These are phyloP conservation scores for Trifolium dubium DNA, from an alignment of 306 rosid genomes.

Conservation along the genomic window DNA sequence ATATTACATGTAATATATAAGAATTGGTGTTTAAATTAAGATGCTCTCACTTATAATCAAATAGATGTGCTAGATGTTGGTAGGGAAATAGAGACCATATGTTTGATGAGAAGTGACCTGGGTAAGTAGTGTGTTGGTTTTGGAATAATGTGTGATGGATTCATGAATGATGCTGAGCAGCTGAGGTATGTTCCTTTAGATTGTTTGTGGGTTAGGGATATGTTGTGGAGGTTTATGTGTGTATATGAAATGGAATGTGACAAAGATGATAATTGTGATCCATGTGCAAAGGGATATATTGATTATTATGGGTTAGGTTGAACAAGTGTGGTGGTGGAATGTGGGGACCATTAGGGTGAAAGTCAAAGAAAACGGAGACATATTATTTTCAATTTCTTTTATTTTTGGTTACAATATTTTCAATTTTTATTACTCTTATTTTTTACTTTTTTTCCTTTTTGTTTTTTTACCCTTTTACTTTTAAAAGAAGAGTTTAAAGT, in stretches of 20 bases:
- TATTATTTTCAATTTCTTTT: background rate
- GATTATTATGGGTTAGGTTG: slow-evolving; percentile 26
- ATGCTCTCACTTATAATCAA: no score
- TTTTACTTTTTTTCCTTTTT: no score
- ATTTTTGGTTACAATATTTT: no score
- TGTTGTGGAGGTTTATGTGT: slow-evolving; percentile 4
- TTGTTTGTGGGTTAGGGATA: slow-evolving; percentile 11
- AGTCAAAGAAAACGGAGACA: slow-evolving; percentile 57
- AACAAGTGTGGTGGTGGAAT: slow-evolving; percentile 24
- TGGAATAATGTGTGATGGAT: background rate
- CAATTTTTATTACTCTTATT: no score
- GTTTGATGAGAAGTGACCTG: background rate
- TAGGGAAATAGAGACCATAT: slow-evolving; percentile 36
- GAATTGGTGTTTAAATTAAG: no score
- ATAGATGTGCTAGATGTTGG: slow-evolving; percentile 29
- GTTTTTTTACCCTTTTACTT: no score
- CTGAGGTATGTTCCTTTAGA: background rate
- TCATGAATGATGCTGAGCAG: background rate
- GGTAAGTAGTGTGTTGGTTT: background rate
- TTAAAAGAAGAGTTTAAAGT: no score
- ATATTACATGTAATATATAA: no score
- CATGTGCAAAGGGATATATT: slow-evolving; percentile 30
- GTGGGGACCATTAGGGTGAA: slow-evolving; percentile 46
- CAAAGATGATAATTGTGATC: background rate
- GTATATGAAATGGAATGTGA: background rate